phyloP scores from a whole-genome alignment of 257 asterid genomes.

The Capsicum rhomboideum region DNA sequence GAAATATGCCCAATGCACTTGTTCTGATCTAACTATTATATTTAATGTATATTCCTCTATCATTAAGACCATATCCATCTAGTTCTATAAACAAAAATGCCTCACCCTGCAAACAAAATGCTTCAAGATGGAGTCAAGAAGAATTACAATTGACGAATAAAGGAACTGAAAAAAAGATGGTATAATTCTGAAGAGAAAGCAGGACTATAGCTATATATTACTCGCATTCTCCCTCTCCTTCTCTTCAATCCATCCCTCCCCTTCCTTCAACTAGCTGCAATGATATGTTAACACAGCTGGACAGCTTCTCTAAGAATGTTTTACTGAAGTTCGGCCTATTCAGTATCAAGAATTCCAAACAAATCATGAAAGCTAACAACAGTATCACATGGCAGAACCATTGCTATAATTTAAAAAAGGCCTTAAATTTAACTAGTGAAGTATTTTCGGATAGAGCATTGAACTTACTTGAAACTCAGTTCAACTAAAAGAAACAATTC shows the following conservation, averaged over 20 bases:
- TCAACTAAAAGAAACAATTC: no score
- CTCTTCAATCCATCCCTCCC: neutral
- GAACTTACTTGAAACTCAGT: neutral
- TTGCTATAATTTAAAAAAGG: neutral
- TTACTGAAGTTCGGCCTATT: neutral
- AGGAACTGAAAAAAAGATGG: neutral
- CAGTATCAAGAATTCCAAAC: neutral
- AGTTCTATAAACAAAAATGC: neutral
- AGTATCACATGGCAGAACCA: neutral
- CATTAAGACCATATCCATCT: no score
- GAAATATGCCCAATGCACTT: neutral
- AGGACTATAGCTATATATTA: neutral
- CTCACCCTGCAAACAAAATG: neutral
- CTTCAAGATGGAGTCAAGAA: neutral
- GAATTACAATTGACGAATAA: neutral
- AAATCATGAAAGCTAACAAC: neutral
- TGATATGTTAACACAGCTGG: neutral
- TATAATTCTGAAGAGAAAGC: neutral
- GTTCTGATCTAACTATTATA: neutral
- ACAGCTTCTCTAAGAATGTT: neutral
- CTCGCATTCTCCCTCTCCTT: neutral
- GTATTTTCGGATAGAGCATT: neutral
- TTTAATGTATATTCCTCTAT: no score
- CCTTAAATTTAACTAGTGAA: neutral
- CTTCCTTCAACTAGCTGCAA: neutral